Conservation (phyloP, 192 early-diverging fungal species). For the Dissophora globulifera region DNA sequence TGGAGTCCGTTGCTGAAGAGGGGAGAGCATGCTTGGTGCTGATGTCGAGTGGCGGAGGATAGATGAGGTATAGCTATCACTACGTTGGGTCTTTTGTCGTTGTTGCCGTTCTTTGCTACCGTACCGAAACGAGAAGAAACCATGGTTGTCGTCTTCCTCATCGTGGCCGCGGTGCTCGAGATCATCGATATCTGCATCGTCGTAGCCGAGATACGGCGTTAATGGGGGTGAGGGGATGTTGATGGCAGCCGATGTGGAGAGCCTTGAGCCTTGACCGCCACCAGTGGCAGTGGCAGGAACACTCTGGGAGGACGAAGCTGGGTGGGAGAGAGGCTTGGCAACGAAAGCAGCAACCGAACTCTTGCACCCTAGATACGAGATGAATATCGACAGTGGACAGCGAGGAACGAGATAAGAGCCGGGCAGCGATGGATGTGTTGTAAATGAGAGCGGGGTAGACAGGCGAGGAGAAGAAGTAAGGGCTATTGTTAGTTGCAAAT, state of each 20-base stretch:
- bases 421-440: neutral
- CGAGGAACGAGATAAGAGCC: neutral
- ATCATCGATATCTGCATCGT: neutral
- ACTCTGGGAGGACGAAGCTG: no score
- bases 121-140: slow-evolving; percentile 24
- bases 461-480: no score
- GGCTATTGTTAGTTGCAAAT: no score
- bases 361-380: neutral
- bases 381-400: neutral
- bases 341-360: neutral
- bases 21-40: slow-evolving; percentile 5
- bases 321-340: neutral
- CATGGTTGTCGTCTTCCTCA: neutral
- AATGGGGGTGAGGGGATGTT: slow-evolving; percentile 42
- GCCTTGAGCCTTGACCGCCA: slow-evolving; percentile 16
- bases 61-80: no score
- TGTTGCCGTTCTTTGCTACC: neutral
- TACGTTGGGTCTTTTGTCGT: no score
- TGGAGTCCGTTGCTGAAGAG: slow-evolving; percentile 3
- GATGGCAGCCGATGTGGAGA: slow-evolving; percentile 19
- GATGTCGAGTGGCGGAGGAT: slow-evolving; percentile 20
- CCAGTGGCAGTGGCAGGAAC: no score
- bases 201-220: slow-evolving; percentile 20
- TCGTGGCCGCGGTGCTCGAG: neutral
- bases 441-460: neutral